Percentiles rank a stretch among this genome's conserved stretches.
phyloP scores from a whole-genome alignment of 2,329 filamentous ascomycete genomes.

The Pseudocercospora eumusae region DNA sequence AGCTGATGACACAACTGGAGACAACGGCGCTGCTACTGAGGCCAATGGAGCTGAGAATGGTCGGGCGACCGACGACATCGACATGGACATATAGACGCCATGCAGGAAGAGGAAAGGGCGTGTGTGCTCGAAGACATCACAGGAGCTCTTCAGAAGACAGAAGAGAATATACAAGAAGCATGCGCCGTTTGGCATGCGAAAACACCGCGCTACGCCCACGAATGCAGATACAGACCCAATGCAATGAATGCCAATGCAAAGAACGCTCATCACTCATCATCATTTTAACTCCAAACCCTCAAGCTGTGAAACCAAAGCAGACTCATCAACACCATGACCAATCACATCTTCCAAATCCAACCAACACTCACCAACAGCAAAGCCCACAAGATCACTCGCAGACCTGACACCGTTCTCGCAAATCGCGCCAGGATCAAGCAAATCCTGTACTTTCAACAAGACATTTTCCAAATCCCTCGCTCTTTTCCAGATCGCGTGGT shows the following conservation, averaged over 20 bases:
- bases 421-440: constrained; percentile 42
- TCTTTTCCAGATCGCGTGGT: constrained; percentile 16
- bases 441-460: constrained; percentile 41
- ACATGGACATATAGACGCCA: constrained; percentile 34
- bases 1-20: constrained; percentile 42
- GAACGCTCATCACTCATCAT: neutral
- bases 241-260: neutral
- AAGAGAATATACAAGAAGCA: constrained; percentile 11
- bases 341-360: constrained; percentile 41
- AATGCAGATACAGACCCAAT: constrained; percentile 4
- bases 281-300: constrained; percentile 20
- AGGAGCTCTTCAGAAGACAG: neutral
- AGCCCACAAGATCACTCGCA: constrained; percentile 37
- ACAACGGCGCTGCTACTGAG: constrained; percentile 31
- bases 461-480: constrained; percentile 41
- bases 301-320: constrained; percentile 20
- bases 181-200: neutral
- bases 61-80: constrained; percentile 34
- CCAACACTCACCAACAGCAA: constrained; percentile 41
- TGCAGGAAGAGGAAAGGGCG: neutral
- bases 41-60: constrained; percentile 21
- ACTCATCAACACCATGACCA: constrained; percentile 28
- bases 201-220: constrained; percentile 10
- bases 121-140: neutral
- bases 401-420: constrained; percentile 30